Evolutionary conservation across 2,329 filamentous ascomycete species (phyloP), one percentile per base, ranked within the genome.

Genomic region (Raffaelea arxii): DNA sequence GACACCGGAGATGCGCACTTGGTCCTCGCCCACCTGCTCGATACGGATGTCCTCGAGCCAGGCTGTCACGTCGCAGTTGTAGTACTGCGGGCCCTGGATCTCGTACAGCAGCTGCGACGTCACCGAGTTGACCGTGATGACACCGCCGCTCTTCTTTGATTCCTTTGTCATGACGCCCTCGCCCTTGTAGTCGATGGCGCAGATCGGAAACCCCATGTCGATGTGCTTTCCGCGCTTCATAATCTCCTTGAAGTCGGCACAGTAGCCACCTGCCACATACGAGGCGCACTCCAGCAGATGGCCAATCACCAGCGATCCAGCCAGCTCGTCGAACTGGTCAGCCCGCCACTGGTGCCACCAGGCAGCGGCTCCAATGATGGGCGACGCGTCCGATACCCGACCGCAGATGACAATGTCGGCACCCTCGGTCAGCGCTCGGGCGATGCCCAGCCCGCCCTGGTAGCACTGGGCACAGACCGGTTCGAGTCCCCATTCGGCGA

Each of bases 331-430:
- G 45, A 66, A 72, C 30, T 67, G 61, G 10, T 60, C 58, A 0
- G 55, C 61, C 22, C 65, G 62, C 71, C 70, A 74, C 3, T 58
- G 54, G 51, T 72, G 62, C 71, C 71, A 74, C 51, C 60, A 74
- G 62, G 65, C 67, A 0, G 70, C 67, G 0, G 69, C 69, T 0
- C 66, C 70, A 25, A 74, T 70, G 2, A 71, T 68, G 1, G 65
- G 66, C 14, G 60, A 62, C 1, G 66, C 65, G 51, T 67, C 65
- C 0, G 63, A 58, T 1, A 65, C 63, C 25, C 64, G 59, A 10
- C 64, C 64, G 46, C 62, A 65, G 24, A 66, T 59, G 27, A 66
- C 57, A 25, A 67, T 65, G 49, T 66, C 59, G 16, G 62, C 62
- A 1, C 63, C 63, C 19, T 51, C 47, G 22, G 51, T 46, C 16